Evolutionary conservation across 441 rosid genomes (phyloP), one percentile per base, ranked within the genome.

Genomic region (Populus hybrid): DNA sequence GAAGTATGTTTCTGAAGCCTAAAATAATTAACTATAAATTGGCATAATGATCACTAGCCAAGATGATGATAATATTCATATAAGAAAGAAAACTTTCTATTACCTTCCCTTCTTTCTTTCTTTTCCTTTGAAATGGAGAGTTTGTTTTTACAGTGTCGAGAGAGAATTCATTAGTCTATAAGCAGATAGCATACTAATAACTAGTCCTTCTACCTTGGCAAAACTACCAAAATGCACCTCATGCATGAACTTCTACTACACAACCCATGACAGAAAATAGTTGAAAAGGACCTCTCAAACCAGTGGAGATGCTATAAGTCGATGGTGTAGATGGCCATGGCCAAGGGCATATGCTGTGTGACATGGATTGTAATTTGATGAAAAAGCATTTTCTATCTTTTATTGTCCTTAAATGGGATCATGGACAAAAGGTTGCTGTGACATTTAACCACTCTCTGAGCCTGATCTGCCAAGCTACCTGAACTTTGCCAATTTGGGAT

Each of bases 361-460:
- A 70, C 82, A 80, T 78, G 81, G 30, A 24, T 30, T 6, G 65
- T 8, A 40, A 79, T 26, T 32, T 72, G 35, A 30, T 18, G n/a
- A 18, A 8, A 14, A 30, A n/a, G 35, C 24, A 18, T 30, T 18
- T 16, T 32, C 20, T 16, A n/a, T 67, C 73, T 34, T 67, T 32
- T 16, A 77, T 79, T 79, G 80, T 77, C 73, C 42, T 74, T 32
- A n/a, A 59, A 72, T 64, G 79, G 77, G 75, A 80, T 61, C 82
- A 74, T 63, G 38, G 81, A 80, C 83, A 80, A 80, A 88, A 81
- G 84, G 82, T 78, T 77, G 81, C 75, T 78, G 88, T 80, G 86
- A 85, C 87, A 69, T 71, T 53, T 82, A 85, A 85, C 90, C 86
- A 85, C 85, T 73, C 86, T 82, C 87, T 85, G 86, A 40, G 67